Evolutionary conservation across 371 early-diverging fungal species (phyloP), one percentile per base, ranked within the genome.

Genomic region (Parasitella parasitica): DNA sequence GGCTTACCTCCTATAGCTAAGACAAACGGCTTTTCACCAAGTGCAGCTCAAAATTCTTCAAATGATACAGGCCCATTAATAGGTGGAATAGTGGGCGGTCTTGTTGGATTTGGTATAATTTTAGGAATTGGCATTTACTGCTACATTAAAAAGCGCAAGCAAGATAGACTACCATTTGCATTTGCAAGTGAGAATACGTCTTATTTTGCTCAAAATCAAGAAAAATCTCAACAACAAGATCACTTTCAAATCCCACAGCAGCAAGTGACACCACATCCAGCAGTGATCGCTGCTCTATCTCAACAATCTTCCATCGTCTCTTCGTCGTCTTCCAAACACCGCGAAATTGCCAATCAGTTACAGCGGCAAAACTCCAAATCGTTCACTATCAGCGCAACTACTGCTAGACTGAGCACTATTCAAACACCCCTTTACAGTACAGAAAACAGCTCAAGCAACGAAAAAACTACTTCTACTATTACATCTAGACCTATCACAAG

Each of bases 81-180:
- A 4, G 80, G 80, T 28, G 76, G 80, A 26, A 62, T 79, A 28
- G 58, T 79, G 2, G 80, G 78, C n/a, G 78, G 66, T 20, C 28
- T 70, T 27, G 26, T 66, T 16, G 67, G 71, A 28, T 24, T 64
- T n/a, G 66, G 67, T 4, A 22, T 74, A 4, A 2, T 79, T 0
- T 30, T 74, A n/a, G 67, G 65, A 4, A 38, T 54, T 16, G 43
- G 56, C n/a, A 64, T 55, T 5, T 73, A 39, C 56, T 35, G 43
- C 11, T 61, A 61, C 18, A 28, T 61, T 27, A 41, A 64, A 28
- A 54, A 61, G 41, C 64, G 61, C 27, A 72, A 61, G 38, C 62
- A 59, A 18, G 50, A 54, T 24, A 59, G 66, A 41, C 50, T 71
- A n/a, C 74, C 74, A 5, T 53, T 71, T 63, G 60, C 66, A 16